Base-by-base conservation (phyloP, 2,329 filamentous ascomycete genomes). In the Stachybotrys echinatus region DNA sequence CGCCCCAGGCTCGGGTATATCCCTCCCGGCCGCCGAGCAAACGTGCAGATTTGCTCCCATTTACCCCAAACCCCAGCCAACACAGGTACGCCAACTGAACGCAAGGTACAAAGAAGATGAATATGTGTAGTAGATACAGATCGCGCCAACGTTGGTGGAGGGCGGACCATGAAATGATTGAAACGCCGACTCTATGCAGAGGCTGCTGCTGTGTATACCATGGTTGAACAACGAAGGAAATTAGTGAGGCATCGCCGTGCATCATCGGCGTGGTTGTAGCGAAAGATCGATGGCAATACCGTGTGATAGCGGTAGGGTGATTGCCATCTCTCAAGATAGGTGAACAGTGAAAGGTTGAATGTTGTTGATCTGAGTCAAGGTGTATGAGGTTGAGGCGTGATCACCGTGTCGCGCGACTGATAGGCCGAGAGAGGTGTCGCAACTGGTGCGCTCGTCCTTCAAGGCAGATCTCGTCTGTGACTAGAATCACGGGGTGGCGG, bases 401-500 rank as follows among this genome's bases (percentile, higher is more conserved):
- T n/a, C n/a, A n/a, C n/a, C n/a, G n/a, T n/a, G n/a, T n/a, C n/a
- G n/a, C n/a, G n/a, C n/a, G n/a, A n/a, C n/a, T n/a, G n/a, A n/a
- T n/a, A n/a, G n/a, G n/a, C n/a, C n/a, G n/a, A n/a, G 8, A n/a
- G 17, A 40, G 14, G 57, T 50, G 55, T 58, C 54, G 52, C 60
- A 49, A 48, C 47, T 54, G 45, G 54, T 50, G 58, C 47, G 23
- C 20, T 18, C 42, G 48, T 56, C 64, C 27, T 34, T 34, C 55
- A 69, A 49, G 67, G 67, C 45, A 68, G 54, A 6, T 62, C 61
- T 50, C 65, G 64, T 58, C 71, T 68, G 49, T 72, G 72, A 48
- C 62, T 66, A 22, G 74, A 75, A 59, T 77, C 73, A 50, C 73
- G 70, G 10, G 73, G 74, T 43, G 74, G 71, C 43, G 67, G 69